Conservation (phyloP, 1,139 yeast species). For the Candida sp. region DNA sequence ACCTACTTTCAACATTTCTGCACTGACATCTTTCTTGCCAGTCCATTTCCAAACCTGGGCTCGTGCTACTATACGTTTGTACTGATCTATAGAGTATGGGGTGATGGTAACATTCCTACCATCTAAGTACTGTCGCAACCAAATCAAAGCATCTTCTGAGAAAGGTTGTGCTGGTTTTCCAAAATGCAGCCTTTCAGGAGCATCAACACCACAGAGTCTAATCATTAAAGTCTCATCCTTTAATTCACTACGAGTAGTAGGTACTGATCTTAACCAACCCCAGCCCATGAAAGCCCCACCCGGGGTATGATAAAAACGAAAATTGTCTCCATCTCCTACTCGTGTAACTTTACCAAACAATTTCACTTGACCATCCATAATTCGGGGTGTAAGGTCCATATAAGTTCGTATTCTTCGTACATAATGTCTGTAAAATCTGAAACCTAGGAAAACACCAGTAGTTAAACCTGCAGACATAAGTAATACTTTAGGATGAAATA, state of each 20-base stretch:
- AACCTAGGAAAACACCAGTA: conserved; percentile 28
- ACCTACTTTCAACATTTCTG: conserved; percentile 82
- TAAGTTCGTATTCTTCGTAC: conserved; percentile 31
- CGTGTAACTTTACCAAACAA: conserved; percentile 82
- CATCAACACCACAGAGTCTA: conserved; percentile 91
- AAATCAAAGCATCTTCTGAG: conserved; percentile 76
- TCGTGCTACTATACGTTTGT: conserved; percentile 82
- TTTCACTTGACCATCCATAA: conserved; percentile 26
- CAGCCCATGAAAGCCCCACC: conserved; percentile 88
- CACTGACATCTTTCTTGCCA: conserved; percentile 76
- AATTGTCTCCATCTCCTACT: conserved; percentile 97
- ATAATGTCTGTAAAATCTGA: conserved; percentile 31
- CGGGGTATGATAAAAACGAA: conserved; percentile 89
- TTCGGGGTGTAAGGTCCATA: conserved; percentile 37
- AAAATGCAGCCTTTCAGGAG: conserved; percentile 94
- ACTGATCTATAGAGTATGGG: conserved; percentile 84
- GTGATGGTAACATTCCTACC: conserved; percentile 70
- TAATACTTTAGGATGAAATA: conserved; percentile 40
- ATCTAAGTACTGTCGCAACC: conserved; percentile 65
- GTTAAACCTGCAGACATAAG: conserved; percentile 38
- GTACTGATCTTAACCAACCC: conserved; percentile 78
- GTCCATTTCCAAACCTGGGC: conserved; percentile 73
- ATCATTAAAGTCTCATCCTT: conserved; percentile 63
- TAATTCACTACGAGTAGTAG: conserved; percentile 37
- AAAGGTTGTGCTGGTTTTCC: conserved; percentile 93